Conservation (phyloP, 495 filamentous ascomycete species). For the Penicilliopsis zonata region DNA sequence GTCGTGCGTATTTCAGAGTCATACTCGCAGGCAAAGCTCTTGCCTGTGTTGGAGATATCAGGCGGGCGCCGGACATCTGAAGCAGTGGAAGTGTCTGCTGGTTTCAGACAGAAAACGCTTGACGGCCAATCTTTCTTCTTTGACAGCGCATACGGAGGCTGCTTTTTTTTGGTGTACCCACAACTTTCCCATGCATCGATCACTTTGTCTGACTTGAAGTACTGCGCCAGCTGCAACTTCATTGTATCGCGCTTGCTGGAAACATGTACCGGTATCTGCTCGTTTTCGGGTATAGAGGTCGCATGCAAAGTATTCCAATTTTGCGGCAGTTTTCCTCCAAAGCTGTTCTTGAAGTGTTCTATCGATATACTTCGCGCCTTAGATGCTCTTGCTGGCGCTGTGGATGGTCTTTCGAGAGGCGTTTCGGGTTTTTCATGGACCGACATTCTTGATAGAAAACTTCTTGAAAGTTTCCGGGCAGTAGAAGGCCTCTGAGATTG, state of each 20-base stretch:
- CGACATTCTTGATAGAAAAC: constrained; percentile 7
- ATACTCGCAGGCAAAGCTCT: constrained; percentile 2
- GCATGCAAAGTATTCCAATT: constrained; percentile 7
- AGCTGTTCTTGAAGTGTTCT: constrained; percentile 15
- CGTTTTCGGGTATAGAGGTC: constrained; percentile 2
- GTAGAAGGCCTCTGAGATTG: neutral
- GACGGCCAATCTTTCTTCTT: constrained; percentile 19
- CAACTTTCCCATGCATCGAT: constrained; percentile 25
- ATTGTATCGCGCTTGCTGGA: constrained; percentile 14
- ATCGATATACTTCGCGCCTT: constrained; percentile 17
- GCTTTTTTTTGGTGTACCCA: constrained; percentile 7
- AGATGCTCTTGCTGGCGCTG: constrained; percentile 16
- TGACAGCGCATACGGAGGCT: constrained; percentile 2
- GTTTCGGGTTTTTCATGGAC: constrained; percentile 8
- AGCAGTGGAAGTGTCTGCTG: constrained; percentile 7
- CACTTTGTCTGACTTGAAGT: constrained; percentile 27
- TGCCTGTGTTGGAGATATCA: constrained; percentile 1
- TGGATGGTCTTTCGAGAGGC: constrained; percentile 11
- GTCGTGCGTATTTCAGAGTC: constrained; percentile 17
- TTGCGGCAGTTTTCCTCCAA: constrained; percentile 8
- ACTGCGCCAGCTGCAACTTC: constrained; percentile 27
- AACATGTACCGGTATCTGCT: constrained; percentile 5
- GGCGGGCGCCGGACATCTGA: constrained; percentile 2
- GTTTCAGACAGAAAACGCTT: constrained; percentile 23
- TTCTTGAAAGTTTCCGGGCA: neutral